phyloP scores from a whole-genome alignment of 176 grass and related monocot species.

The Zoysia pacifica region DNA sequence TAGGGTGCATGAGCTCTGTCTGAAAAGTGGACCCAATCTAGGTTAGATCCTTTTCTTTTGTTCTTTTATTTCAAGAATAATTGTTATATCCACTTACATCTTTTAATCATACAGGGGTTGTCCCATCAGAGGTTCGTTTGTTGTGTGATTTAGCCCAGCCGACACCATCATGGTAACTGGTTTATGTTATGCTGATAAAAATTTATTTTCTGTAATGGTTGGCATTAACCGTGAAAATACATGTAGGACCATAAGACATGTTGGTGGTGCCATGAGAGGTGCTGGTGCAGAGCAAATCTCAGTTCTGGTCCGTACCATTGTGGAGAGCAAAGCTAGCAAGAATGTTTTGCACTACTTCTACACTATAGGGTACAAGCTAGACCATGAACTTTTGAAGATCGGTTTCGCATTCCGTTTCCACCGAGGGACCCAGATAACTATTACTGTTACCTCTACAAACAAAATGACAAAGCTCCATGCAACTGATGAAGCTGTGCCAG shows the following conservation, averaged over 20 bases:
- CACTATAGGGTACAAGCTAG: conserved; percentile 81
- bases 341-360: conserved; percentile 91
- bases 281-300: conserved; percentile 89
- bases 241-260: conserved; percentile 73
- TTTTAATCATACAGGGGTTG: conserved; percentile 53
- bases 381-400: conserved; percentile 86
- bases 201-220: neutral
- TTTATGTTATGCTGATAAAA: conserved; percentile 12
- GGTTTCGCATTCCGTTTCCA: conserved; percentile 80
- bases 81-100: conserved; percentile 19
- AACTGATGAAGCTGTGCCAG: conserved; percentile 68
- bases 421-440: conserved; percentile 74
- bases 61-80: conserved; percentile 15
- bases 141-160: conserved; percentile 81
- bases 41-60: conserved; percentile 41
- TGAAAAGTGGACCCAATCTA: conserved; percentile 86
- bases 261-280: conserved; percentile 87
- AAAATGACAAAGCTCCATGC: conserved; percentile 80
- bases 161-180: conserved; percentile 73
- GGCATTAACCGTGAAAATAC: conserved; percentile 4
- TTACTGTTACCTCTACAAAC: conserved; percentile 78
- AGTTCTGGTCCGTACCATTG: conserved; percentile 64
- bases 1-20: conserved; percentile 83
- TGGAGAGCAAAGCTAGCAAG: conserved; percentile 90
- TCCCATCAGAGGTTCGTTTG: conserved; percentile 75